Percentiles rank a stretch among this genome's conserved stretches.
phyloP scores from a whole-genome alignment of 345 rosid genomes.

The Camelina laxa region DNA sequence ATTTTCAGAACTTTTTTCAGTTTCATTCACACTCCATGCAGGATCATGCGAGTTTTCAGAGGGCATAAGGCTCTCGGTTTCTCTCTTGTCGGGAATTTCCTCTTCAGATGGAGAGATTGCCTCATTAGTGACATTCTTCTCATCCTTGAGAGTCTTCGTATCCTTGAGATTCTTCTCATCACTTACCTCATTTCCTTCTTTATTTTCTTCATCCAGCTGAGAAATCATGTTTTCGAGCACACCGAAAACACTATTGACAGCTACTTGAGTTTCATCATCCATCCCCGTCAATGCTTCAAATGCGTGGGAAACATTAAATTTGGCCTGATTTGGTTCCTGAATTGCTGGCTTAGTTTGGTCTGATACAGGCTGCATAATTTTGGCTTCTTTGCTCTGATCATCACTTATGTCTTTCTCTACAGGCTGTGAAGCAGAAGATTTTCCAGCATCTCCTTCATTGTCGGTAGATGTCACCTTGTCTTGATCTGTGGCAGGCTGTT shows the following conservation, averaged over 20 bases:
- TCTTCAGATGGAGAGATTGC: slow-evolving; percentile 28
- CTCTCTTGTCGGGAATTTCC: slow-evolving; percentile 28
- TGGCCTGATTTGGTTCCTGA: slow-evolving; percentile 48
- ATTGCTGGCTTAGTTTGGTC: slow-evolving; percentile 51
- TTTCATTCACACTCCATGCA: slow-evolving; percentile 35
- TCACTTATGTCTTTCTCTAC: slow-evolving; percentile 57
- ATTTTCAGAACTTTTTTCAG: slow-evolving; percentile 34
- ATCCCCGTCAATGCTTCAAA: slow-evolving; percentile 87
- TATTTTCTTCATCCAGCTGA: slow-evolving; percentile 69
- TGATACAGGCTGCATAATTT: slow-evolving; percentile 48
- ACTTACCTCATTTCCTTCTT: slow-evolving; percentile 47
- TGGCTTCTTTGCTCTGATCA: slow-evolving; percentile 61
- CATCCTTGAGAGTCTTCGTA: slow-evolving; percentile 34
- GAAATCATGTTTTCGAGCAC: slow-evolving; percentile 88
- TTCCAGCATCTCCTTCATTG: slow-evolving; percentile 49
- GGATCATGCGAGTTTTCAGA: slow-evolving; percentile 46
- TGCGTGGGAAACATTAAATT: slow-evolving; percentile 75
- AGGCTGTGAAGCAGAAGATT: slow-evolving; percentile 55
- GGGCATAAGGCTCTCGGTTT: slow-evolving; percentile 35
- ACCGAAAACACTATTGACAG: slow-evolving; percentile 94
- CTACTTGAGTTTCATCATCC: slow-evolving; percentile 95
- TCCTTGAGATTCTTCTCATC: slow-evolving; percentile 45
- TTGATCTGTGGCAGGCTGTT: slow-evolving; percentile 53
- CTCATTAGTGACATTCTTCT: slow-evolving; percentile 34
- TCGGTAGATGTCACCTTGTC: slow-evolving; percentile 46